Evolutionary conservation across 805 yeast species (phyloP).

Genomic region (Metschnikowia sp.): DNA sequence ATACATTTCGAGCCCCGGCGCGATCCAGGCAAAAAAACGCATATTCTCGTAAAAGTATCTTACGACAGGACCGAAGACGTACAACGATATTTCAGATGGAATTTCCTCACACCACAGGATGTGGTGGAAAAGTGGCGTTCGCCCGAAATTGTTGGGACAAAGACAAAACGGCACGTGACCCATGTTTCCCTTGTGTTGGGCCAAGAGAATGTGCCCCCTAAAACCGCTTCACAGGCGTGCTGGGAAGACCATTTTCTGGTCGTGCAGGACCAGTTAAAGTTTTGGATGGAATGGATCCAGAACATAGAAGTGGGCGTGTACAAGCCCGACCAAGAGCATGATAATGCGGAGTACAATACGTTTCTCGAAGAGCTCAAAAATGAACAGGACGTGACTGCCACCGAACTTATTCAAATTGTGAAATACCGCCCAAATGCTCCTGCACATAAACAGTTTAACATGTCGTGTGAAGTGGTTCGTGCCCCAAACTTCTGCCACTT

Average conservation of each 20-base stretch:
- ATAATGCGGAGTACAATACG: background rate
- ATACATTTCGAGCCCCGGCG: background rate
- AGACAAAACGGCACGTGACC: background rate
- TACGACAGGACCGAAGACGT: conserved; percentile 1
- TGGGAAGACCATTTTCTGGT: background rate
- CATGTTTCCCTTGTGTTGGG: background rate
- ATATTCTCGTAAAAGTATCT: background rate
- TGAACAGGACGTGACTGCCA: background rate
- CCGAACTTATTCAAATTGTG: background rate
- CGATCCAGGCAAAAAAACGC: background rate
- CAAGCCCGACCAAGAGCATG: background rate
- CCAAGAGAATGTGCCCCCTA: conserved; percentile 1
- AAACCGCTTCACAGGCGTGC: background rate
- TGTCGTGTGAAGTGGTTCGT: background rate
- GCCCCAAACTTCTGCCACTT: conserved; percentile 2
- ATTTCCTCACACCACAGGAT: conserved; percentile 1
- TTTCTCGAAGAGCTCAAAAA: background rate
- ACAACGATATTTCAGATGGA: conserved; percentile 5
- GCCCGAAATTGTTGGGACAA: background rate
- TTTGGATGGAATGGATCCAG: conserved; percentile 1
- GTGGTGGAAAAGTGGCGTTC: background rate
- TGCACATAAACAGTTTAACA: background rate
- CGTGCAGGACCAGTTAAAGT: background rate
- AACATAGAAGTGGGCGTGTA: background rate
- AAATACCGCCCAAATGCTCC: background rate